Conservation (phyloP, 2,329 filamentous ascomycete species). For the Fusarium piperis region DNA sequence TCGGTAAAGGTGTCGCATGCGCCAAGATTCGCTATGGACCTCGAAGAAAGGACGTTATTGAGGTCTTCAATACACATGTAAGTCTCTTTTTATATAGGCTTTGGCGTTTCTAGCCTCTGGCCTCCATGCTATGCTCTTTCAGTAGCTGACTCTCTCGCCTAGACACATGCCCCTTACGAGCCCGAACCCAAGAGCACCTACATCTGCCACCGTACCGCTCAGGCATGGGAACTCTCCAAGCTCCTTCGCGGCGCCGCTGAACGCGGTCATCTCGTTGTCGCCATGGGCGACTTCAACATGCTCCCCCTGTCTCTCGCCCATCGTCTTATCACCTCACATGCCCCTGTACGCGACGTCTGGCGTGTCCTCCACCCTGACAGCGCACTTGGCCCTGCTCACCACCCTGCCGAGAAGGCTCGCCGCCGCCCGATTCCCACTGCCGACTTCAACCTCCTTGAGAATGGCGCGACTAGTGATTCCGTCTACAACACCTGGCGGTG, state of each 20-base stretch:
- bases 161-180: conserved; percentile 88
- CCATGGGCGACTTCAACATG: conserved; percentile 96
- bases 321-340: conserved; percentile 80
- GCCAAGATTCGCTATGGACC: conserved; percentile 80
- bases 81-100: conserved; percentile 36
- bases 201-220: conserved; percentile 86
- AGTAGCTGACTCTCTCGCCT: not conserved
- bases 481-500: conserved; percentile 94
- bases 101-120: not conserved
- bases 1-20: conserved; percentile 91
- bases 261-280: conserved; percentile 83
- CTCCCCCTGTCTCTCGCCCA: conserved; percentile 87
- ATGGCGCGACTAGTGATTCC: conserved; percentile 89
- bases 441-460: conserved; percentile 78
- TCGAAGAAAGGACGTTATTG: conserved; percentile 72
- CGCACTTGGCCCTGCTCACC: conserved; percentile 77
- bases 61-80: conserved; percentile 94
- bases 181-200: conserved; percentile 83
- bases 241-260: conserved; percentile 84
- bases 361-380: conserved; percentile 83
- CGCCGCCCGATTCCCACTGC: conserved; percentile 77
- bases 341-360: conserved; percentile 86
- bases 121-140: not conserved
- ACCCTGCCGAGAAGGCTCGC: conserved; percentile 73
- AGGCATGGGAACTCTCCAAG: conserved; percentile 95